Percentiles rank a stretch among this genome's conserved stretches.
Conservation (phyloP, 306 rosid genomes). For the Hippophae tibetana region DNA sequence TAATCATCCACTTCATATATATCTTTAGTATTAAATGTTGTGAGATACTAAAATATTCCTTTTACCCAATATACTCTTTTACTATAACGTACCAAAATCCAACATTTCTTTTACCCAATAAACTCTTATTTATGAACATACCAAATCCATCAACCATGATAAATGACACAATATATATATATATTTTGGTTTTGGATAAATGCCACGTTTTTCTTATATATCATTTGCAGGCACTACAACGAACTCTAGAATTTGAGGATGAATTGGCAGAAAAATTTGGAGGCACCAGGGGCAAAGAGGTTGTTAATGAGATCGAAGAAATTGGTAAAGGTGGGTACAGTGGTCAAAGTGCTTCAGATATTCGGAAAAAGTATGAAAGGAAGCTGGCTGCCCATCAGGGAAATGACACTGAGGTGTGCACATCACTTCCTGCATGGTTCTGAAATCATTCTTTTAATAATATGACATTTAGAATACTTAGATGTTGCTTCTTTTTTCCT, state of each 20-base stretch:
- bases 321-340: constrained; percentile 57
- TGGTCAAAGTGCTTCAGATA: constrained; percentile 66
- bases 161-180: too few relatives aligned
- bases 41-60: too few relatives aligned
- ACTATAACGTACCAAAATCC: too few relatives aligned
- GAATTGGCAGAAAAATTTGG: constrained; percentile 76
- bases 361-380: constrained; percentile 85
- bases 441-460: neutral
- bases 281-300: constrained; percentile 72
- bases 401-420: constrained; percentile 53
- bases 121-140: too few relatives aligned
- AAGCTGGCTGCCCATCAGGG: constrained; percentile 85
- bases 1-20: too few relatives aligned
- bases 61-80: too few relatives aligned
- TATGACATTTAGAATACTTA: too few relatives aligned
- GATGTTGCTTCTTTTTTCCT: neutral
- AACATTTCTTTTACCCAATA: too few relatives aligned
- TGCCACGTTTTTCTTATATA: constrained; percentile 7
- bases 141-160: too few relatives aligned
- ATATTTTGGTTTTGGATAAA: neutral
- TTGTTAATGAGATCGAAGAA: constrained; percentile 74
- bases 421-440: constrained; percentile 15
- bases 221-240: constrained; percentile 73
- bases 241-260: constrained; percentile 96
- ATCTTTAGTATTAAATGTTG: too few relatives aligned